Conservation (phyloP, 73 alveolate species). For the Tetrahymena borealis region DNA sequence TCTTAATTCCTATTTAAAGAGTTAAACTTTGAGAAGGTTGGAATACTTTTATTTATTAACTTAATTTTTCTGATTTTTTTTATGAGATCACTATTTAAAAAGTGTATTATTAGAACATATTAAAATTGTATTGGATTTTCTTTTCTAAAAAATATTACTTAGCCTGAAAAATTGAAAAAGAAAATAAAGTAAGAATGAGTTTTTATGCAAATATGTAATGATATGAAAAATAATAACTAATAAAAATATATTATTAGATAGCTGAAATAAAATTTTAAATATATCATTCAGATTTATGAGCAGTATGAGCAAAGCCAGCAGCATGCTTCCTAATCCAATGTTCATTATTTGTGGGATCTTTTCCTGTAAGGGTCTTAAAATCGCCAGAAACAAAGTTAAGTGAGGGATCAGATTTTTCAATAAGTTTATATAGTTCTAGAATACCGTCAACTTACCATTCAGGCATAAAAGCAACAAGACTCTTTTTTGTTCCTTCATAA, state of each 20-base stretch:
- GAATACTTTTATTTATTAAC: too few relatives aligned
- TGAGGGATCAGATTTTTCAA: neutral
- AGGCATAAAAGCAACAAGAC: neutral
- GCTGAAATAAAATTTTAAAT: neutral
- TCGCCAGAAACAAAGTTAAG: neutral
- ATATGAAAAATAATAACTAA: neutral
- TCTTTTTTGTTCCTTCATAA: neutral
- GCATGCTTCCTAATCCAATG: neutral
- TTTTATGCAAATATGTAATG: neutral
- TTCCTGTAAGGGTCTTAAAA: neutral
- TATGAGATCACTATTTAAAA: too few relatives aligned
- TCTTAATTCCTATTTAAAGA: too few relatives aligned
- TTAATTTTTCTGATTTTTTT: too few relatives aligned
- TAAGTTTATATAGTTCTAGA: neutral
- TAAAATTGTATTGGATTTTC: too few relatives aligned
- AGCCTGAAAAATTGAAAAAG: too few relatives aligned
- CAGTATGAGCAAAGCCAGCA: neutral
- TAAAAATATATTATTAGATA: neutral
- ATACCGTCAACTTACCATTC: neutral
- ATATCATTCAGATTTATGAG: neutral
- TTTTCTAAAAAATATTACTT: too few relatives aligned
- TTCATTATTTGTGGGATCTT: neutral
- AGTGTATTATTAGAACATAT: too few relatives aligned
- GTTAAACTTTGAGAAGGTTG: too few relatives aligned
- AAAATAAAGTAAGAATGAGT: too few relatives aligned